Evolutionary conservation across 2,329 filamentous ascomycete species (phyloP), one percentile per base, ranked within the genome.

Genomic region (Fusarium globosum): DNA sequence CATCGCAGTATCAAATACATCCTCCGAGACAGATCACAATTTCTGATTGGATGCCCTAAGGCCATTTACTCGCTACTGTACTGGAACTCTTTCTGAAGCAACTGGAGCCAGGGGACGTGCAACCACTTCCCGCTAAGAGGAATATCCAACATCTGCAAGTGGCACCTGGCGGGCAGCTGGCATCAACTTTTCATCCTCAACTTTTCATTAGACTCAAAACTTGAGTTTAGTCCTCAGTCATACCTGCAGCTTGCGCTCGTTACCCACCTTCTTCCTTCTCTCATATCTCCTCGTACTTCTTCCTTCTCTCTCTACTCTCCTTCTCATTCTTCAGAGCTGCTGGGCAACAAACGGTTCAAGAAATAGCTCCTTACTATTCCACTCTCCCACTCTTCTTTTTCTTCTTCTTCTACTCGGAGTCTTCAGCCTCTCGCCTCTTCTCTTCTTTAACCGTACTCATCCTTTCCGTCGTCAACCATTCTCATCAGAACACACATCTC

Each of bases 81-180:
- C 36, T 30, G 20, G 11, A 35, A 28, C 23, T 58, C 43, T 16
- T 30, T 13, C 35, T 7, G 13, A 18, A 30, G 48, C 20, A 35
- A 30, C 38, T 39, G 30, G 14, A 21, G 30, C 55, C 33, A 26
- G 41, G 21, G 28, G 46, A 41, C 23, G n/a, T 30, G 13, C 11
- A 28, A 14, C 56, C 2, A 18, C 33, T 16, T 51, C 23, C n/a
- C 39, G 30, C 39, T 14, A 43, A 33, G 20, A n/a, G 51, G 14
- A 14, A 51, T 11, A 38, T 35, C 45, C 45, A 48, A 30, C 9
- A 51, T 33, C 42, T 51, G 33, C 8, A 35, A 38, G 30, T 55
- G 51, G 33, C 53, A 66, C 2, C 66, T 67, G 48, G 28, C n/a
- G 35, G 52, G 58, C 41, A 69, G 48, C 59, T 65, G 65, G 36